Conservation (phyloP, 805 yeast species). For the Candida coleopterorum region DNA sequence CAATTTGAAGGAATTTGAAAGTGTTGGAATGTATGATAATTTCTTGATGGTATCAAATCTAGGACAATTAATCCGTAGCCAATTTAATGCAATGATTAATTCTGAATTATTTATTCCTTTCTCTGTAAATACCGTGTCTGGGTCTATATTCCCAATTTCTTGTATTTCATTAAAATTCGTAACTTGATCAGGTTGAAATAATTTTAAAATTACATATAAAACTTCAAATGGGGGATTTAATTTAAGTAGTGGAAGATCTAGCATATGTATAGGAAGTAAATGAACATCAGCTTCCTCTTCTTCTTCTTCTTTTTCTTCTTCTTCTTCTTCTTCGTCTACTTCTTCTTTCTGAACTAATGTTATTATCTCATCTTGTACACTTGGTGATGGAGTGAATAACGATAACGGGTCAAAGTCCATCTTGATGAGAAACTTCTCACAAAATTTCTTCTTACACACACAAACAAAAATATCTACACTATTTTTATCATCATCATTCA, state of each 20-base stretch:
- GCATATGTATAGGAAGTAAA: conserved; percentile 40
- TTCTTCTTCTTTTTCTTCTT: neutral
- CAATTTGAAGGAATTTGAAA: conserved; percentile 23
- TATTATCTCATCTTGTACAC: conserved; percentile 3
- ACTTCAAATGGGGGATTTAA: conserved; percentile 44
- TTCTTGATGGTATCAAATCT: conserved; percentile 19
- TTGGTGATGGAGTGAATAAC: conserved; percentile 27
- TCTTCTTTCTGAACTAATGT: neutral
- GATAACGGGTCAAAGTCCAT: conserved; percentile 42
- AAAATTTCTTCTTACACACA: neutral
- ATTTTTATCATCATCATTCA: neutral
- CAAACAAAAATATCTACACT: too few relatives aligned
- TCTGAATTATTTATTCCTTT: conserved; percentile 26
- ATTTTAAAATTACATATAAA: conserved; percentile 38
- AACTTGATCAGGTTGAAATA: conserved; percentile 46
- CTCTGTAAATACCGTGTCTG: conserved; percentile 21
- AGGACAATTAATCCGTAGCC: conserved; percentile 41
- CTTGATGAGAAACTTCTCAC: neutral
- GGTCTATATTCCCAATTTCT: conserved; percentile 7
- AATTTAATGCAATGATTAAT: conserved; percentile 28
- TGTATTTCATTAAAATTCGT: conserved; percentile 40
- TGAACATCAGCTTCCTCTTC: conserved; percentile 17
- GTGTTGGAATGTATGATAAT: conserved; percentile 20
- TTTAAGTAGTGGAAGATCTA: conserved; percentile 56
- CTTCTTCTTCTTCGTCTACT: too few relatives aligned